These are phyloP conservation scores for Sporisorium exsertum DNA, from an alignment of 1,284 basidiomycete species.

Conservation along the genomic window DNA sequence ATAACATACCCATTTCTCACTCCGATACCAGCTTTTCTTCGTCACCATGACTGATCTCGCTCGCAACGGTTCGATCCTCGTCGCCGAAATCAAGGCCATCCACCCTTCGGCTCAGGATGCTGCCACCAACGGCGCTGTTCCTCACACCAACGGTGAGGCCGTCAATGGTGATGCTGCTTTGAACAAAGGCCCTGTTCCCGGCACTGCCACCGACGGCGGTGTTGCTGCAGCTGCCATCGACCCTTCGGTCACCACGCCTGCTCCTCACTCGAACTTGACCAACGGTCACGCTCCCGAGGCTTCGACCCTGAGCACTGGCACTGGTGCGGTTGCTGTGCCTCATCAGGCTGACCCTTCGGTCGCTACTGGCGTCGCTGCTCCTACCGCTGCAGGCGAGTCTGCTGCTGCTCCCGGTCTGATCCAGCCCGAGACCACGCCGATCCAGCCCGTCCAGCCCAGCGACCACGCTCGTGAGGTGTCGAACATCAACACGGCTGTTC, in stretches of 20 bases:
- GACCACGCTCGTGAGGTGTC: slow-evolving; percentile 23
- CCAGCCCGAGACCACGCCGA: slow-evolving; percentile 31
- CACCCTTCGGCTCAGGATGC: slow-evolving; percentile 21
- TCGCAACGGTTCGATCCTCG: slow-evolving; percentile 49
- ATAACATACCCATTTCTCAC: slow-evolving; percentile 6
- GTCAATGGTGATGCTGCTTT: slow-evolving; percentile 9
- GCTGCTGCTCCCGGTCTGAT: slow-evolving; percentile 30
- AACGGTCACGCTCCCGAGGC: slow-evolving; percentile 34
- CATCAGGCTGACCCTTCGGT: slow-evolving; percentile 29
- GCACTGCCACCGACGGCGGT: slow-evolving; percentile 28
- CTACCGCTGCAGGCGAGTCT: slow-evolving; percentile 8
- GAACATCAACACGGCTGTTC: slow-evolving; percentile 37
- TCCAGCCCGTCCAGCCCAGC: slow-evolving; percentile 35
- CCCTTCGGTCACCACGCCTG: slow-evolving; percentile 33
- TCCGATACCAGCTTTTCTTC: slow-evolving; percentile 9
- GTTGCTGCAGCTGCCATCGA: slow-evolving; percentile 37
- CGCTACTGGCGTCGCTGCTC: slow-evolving; percentile 23
- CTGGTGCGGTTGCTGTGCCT: slow-evolving; percentile 31
- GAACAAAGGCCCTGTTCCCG: slow-evolving; percentile 15
- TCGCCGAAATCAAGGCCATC: slow-evolving; percentile 52
- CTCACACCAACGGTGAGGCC: not conserved
- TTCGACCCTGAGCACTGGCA: slow-evolving; percentile 33
- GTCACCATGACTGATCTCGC: slow-evolving; percentile 45
- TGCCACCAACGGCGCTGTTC: slow-evolving; percentile 12
- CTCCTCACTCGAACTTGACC: slow-evolving; percentile 9